Percentiles rank a stretch among this genome's conserved stretches.
These are phyloP conservation scores for Tetradesmus lagerheimii DNA, from an alignment of 139 green algal species.

Conservation along the genomic window DNA sequence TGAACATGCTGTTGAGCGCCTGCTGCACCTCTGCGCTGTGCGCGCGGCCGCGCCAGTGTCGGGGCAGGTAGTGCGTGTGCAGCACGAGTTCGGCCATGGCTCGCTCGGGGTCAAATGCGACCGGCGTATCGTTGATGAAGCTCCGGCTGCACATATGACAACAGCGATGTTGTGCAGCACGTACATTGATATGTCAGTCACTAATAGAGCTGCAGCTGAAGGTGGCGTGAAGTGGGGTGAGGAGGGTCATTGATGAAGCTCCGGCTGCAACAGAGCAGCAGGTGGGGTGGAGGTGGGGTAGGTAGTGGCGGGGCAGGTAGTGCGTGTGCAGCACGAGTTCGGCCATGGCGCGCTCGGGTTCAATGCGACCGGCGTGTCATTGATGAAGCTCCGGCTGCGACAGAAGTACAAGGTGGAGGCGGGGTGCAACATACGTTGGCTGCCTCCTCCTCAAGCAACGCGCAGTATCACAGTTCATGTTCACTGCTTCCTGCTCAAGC, in stretches of 20 bases:
- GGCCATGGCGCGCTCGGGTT: conserved; percentile 88
- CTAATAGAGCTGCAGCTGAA: too few relatives aligned
- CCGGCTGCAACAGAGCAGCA: conserved; percentile 38
- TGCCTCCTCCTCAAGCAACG: too few relatives aligned
- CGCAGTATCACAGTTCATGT: too few relatives aligned
- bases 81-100: conserved; percentile 84
- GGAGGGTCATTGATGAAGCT: conserved; percentile 69
- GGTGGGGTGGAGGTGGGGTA: too few relatives aligned
- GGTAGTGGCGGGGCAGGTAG: conserved; percentile 85
- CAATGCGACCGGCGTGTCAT: conserved; percentile 74
- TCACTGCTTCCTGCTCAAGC: too few relatives aligned
- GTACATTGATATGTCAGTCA: too few relatives aligned
- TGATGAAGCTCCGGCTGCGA: conserved; percentile 67
- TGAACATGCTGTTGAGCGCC: conserved; percentile 89
- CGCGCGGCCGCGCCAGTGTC: conserved; percentile 65
- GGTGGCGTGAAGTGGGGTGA: too few relatives aligned
- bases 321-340: conserved; percentile 92
- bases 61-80: conserved; percentile 95
- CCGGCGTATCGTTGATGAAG: conserved; percentile 69
- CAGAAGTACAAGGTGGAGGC: not conserved
- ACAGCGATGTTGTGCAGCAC: too few relatives aligned
- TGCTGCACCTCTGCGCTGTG: conserved; percentile 87
- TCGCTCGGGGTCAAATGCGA: conserved; percentile 88
- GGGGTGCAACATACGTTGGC: too few relatives aligned
- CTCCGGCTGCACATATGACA: conserved; percentile 42